phyloP scores from a whole-genome alignment of 768 basidiomycete species.

The Jaapia argillacea region DNA sequence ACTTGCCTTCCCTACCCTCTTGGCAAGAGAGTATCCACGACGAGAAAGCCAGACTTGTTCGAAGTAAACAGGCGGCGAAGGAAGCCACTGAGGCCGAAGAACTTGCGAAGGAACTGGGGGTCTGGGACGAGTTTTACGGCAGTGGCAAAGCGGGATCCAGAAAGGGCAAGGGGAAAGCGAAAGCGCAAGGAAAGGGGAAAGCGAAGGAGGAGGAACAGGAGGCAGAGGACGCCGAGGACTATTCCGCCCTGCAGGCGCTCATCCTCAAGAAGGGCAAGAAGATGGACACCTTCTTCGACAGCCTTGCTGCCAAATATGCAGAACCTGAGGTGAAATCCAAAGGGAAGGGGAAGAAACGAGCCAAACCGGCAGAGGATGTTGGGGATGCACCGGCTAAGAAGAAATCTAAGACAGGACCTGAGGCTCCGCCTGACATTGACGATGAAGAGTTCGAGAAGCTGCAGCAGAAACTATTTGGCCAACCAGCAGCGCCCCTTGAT shows the following conservation, averaged over 20 bases:
- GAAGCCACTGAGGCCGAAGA: conserved; percentile 82
- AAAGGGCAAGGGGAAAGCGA: conserved; percentile 40
- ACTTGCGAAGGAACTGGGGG: conserved; percentile 77
- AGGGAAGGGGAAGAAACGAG: conserved; percentile 44
- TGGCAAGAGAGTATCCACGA: conserved; percentile 76
- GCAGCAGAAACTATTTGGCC: conserved; percentile 46
- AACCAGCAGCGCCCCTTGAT: conserved; percentile 21
- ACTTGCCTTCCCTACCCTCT: conserved; percentile 39
- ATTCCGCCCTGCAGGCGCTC: conserved; percentile 66
- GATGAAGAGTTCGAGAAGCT: conserved; percentile 56
- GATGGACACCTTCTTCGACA: conserved; percentile 64
- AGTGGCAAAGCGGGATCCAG: conserved; percentile 56
- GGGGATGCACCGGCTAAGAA: conserved; percentile 36
- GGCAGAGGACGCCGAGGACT: conserved; percentile 45
- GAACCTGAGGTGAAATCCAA: conserved; percentile 34
- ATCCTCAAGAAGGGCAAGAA: conserved; percentile 71
- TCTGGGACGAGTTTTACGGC: conserved; percentile 92
- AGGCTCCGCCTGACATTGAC: conserved; percentile 45
- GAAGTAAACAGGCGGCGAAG: conserved; percentile 64
- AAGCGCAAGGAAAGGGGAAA: conserved; percentile 15
- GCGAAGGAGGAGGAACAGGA: conserved; percentile 15
- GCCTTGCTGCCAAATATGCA: conserved; percentile 64
- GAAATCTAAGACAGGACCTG: conserved; percentile 29
- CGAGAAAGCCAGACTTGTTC: conserved; percentile 64
- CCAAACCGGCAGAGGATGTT: conserved; percentile 27